Conservation (phyloP, 2,329 filamentous ascomycete species). For the Cladophialophora bantiana region DNA sequence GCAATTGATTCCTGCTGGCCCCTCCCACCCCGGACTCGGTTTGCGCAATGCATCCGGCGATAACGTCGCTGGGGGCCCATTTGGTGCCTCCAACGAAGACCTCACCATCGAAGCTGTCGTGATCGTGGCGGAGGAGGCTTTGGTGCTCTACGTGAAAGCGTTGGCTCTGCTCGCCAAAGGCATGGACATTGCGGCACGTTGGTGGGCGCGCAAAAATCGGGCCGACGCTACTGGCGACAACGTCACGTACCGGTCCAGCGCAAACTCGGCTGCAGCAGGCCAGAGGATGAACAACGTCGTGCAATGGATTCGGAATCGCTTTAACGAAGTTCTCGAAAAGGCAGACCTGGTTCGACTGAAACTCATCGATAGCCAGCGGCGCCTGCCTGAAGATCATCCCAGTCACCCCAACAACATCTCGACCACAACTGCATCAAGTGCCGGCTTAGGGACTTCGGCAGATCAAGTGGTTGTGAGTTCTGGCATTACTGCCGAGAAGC, state of each 20-base stretch:
- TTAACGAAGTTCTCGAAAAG: constrained; percentile 97
- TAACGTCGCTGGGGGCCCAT: constrained; percentile 46
- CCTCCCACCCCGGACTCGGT: constrained; percentile 61
- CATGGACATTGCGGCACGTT: constrained; percentile 91
- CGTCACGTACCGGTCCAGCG: constrained; percentile 51
- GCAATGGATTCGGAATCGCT: constrained; percentile 90
- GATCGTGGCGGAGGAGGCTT: constrained; percentile 86
- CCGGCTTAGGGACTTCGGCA: constrained; percentile 67
- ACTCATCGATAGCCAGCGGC: constrained; percentile 82
- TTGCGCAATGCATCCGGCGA: constrained; percentile 42
- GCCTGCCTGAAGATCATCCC: constrained; percentile 82
- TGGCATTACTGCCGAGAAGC: constrained; percentile 90
- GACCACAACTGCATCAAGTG: constrained; percentile 62
- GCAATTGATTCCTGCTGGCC: constrained; percentile 88
- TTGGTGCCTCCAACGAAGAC: constrained; percentile 64
- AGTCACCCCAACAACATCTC: constrained; percentile 82
- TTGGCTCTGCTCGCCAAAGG: constrained; percentile 87
- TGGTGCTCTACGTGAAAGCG: constrained; percentile 96
- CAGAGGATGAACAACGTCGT: constrained; percentile 89
- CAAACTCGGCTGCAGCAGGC: constrained; percentile 61
- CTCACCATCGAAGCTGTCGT: constrained; percentile 87
- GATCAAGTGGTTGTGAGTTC: constrained; percentile 85
- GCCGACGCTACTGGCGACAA: constrained; percentile 62
- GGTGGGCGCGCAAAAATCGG: constrained; percentile 85
- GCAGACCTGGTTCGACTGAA: constrained; percentile 91